phyloP scores from a whole-genome alignment of 371 early-diverging fungal species.

The Apophysomyces variabilis region DNA sequence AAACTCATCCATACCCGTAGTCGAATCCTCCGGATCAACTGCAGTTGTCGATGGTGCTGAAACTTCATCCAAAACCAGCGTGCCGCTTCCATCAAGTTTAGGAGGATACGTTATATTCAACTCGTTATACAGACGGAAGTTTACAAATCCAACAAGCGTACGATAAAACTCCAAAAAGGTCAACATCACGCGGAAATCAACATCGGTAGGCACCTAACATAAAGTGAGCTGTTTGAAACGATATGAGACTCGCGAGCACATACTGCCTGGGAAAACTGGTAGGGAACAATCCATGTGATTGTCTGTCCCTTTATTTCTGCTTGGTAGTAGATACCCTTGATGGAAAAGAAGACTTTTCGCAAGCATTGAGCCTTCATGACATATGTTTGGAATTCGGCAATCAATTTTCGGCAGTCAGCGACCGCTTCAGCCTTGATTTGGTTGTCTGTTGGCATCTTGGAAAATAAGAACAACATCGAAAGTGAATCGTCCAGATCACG shows the following conservation, averaged over 20 bases:
- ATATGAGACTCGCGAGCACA: conserved; percentile 8
- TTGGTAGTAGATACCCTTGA: conserved; percentile 99
- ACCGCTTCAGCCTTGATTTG: conserved; percentile 68
- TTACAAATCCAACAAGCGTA: conserved; percentile 93
- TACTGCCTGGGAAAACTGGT: conserved; percentile 88
- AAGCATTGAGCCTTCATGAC: conserved; percentile 79
- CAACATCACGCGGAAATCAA: conserved; percentile 96
- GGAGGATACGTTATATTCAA: conserved; percentile 91
- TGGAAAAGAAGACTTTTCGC: conserved; percentile 90
- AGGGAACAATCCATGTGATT: conserved; percentile 95
- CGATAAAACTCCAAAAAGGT: conserved; percentile 96
- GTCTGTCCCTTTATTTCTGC: conserved; percentile 93
- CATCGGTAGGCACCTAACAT: conserved; percentile 81
- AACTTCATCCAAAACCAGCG: conserved; percentile 78
- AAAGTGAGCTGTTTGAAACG: background rate
- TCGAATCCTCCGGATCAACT: conserved; percentile 10
- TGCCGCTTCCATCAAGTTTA: conserved; percentile 68
- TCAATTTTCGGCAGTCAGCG: conserved; percentile 78
- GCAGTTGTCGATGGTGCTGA: conserved; percentile 20
- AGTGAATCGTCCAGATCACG: conserved; percentile 97
- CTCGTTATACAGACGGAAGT: conserved; percentile 89
- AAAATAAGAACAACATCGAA: conserved; percentile 92
- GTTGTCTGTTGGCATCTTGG: conserved; percentile 82
- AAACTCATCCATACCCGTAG: conserved; percentile 52
- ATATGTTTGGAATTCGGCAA: conserved; percentile 92